Evolutionary conservation across 2,329 filamentous ascomycete species (phyloP), one percentile per base, ranked within the genome.

Genomic region (Phaeosphaeria sp.): DNA sequence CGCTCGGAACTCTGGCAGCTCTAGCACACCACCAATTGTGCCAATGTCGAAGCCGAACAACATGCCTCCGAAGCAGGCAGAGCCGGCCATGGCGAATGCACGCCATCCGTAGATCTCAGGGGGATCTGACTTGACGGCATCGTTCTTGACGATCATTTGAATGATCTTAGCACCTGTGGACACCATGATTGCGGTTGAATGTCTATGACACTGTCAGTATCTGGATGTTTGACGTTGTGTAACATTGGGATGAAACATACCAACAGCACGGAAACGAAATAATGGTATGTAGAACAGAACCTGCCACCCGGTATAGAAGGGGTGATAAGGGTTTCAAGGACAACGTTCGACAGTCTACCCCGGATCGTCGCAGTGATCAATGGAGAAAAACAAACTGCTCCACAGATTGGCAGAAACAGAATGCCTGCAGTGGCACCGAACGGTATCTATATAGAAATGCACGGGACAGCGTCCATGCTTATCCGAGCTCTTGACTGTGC

Each of bases 101-200:
- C 88, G 84, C 88, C 88, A 90, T 69, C 87, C 87, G 77, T 90
- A 90, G 58, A 90, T 87, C 72, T 89, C 84, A 20, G 83, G 80
- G 18, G 89, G 89, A 70, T 91, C 89, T 36, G 79, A 76, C 69
- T 84, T 87, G 85, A 91, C 90, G 46, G 89, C 86, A 73, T 91
- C 87, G 80, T 91, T 91, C 76, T 85, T 85, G 66, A 90, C 83
- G 69, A 89, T 80, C 66, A 77, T 78, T 65, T 80, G 81, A 55
- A 89, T 81, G 64, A 88, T 72, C 33, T 63, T 65, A 44, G 73
- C 73, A 23, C 73, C 73, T 33, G 58, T 44, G 46, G 67, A 61
- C 30, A 63, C 50, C 58, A 54, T 59, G 52, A 46, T 52, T 39
- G 33, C 27, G 48, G 43, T 21, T 17, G 22, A 27, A 25, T 23